Evolutionary conservation across 768 basidiomycete genomes (phyloP), one percentile per base, ranked within the genome.

Genomic region (Obba rivulosa): DNA sequence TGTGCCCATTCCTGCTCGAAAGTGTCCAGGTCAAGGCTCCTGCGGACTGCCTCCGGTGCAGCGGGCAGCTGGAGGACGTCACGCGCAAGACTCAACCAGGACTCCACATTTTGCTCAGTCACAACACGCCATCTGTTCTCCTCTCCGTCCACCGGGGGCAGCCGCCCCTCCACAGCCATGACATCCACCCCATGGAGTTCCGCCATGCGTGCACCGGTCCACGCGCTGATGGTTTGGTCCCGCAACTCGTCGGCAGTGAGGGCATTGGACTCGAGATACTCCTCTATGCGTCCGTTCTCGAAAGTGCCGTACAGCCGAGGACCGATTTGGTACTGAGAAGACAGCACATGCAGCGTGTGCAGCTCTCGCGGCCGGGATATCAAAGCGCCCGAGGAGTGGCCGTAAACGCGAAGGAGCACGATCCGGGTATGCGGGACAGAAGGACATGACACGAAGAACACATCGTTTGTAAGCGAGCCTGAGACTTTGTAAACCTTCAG

Each of bases 281-380:
- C 87, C 69, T 98, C 96, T 39, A 98, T 72, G 20, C 96, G 84
- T 31, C 96, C 96, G 64, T 98, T 99, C 55, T 81, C 78, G 66
- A 98, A 98, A 1, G 94, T 97, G 39, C 96, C 96, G 62, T 89
- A 92, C 21, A 99, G 81, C 54, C 82, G 79, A 22, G 96, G 93
- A 11, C 93, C 95, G 43, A 99, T 87, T 56, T 77, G 78, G 68
- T 93, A 97, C 50, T 73, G 74, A 9, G 90, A 88, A 21, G 92
- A 95, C 41, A 99, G 84, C 40, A 87, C 72, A 67, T 97, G 91
- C 42, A 99, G 80, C 23, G 83, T 88, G 57, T 85, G 83, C 25
- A 98, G 80, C 64, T 98, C 96, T 51, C 77, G 79, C 9, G 81
- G 76, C 28, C 95, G 89, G 49, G 89, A 92, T 62, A 99, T 92